A percentile compares a stretch with the other conserved stretches of the same genome.
These are phyloP conservation scores for Geosmithia flava DNA, from an alignment of 2,329 filamentous ascomycete genomes.

Conservation along the genomic window DNA sequence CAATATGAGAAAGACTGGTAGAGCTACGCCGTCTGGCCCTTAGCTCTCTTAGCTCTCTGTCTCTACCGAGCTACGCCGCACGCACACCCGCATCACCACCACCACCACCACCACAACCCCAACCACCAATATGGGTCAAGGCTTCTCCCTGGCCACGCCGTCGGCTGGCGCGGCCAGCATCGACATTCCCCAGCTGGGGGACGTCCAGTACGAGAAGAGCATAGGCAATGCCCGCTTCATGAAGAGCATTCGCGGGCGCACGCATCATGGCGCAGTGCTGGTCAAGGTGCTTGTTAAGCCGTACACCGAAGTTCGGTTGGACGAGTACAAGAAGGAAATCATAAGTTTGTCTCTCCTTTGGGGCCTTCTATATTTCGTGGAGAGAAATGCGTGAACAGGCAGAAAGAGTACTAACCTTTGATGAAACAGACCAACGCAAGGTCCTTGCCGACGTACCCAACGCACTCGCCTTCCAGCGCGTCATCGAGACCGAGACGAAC, in stretches of 20 bases:
- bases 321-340: constrained; percentile 65
- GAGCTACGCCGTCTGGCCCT: not conserved
- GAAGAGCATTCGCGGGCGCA: constrained; percentile 86
- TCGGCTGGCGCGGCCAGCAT: constrained; percentile 88
- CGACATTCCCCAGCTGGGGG: constrained; percentile 82
- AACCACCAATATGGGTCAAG: constrained; percentile 67
- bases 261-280: constrained; percentile 81
- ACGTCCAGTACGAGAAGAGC: constrained; percentile 83
- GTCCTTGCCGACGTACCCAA: constrained; percentile 77
- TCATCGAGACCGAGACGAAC: constrained; percentile 82
- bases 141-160: constrained; percentile 85
- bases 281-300: constrained; percentile 95
- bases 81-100: not conserved
- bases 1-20: not conserved
- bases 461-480: constrained; percentile 77
- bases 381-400: not conserved
- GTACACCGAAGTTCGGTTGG: constrained; percentile 68
- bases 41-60: not conserved
- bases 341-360: constrained; percentile 39
- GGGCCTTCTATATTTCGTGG: too few species aligned
- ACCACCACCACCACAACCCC: not conserved
- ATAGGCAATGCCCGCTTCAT: constrained; percentile 89
- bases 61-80: too few species aligned
- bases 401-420: not conserved
- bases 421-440: constrained; percentile 58